These are phyloP conservation scores for Umbilicaria muhlenbergii DNA, from an alignment of 495 filamentous ascomycete genomes.

Conservation along the genomic window DNA sequence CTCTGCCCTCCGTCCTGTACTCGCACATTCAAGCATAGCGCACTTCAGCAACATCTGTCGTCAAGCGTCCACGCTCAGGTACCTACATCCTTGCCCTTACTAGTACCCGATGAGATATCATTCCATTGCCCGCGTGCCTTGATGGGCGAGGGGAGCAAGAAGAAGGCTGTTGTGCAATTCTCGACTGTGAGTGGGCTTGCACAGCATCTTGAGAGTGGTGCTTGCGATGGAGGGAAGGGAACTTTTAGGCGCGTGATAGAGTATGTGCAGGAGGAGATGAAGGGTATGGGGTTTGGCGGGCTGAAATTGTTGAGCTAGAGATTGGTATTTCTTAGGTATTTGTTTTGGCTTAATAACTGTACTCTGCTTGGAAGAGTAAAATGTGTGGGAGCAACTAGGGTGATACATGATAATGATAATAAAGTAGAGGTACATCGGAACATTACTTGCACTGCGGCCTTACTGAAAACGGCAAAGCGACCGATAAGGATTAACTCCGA, in stretches of 20 bases:
- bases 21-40: background rate
- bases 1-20: constrained; percentile 2
- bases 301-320: constrained; percentile 9
- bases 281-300: constrained; percentile 8
- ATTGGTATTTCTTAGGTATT: no score
- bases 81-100: no score
- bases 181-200: constrained; percentile 12
- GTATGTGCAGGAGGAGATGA: constrained; percentile 12
- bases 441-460: no score
- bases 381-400: no score
- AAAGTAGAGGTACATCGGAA: no score
- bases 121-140: constrained; percentile 4
- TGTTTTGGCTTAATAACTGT: no score
- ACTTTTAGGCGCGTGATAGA: constrained; percentile 10
- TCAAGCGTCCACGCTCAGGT: constrained; percentile 5
- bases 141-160: no score
- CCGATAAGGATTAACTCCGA: no score
- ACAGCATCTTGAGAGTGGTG: constrained; percentile 14
- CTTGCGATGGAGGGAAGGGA: constrained; percentile 8
- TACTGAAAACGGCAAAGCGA: no score
- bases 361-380: no score
- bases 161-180: constrained; percentile 6
- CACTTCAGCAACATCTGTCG: constrained; percentile 1
- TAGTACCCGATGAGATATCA: no score
- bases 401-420: no score